Evolutionary conservation across 768 basidiomycete species (phyloP).

Genomic region (Phaffia australis): DNA sequence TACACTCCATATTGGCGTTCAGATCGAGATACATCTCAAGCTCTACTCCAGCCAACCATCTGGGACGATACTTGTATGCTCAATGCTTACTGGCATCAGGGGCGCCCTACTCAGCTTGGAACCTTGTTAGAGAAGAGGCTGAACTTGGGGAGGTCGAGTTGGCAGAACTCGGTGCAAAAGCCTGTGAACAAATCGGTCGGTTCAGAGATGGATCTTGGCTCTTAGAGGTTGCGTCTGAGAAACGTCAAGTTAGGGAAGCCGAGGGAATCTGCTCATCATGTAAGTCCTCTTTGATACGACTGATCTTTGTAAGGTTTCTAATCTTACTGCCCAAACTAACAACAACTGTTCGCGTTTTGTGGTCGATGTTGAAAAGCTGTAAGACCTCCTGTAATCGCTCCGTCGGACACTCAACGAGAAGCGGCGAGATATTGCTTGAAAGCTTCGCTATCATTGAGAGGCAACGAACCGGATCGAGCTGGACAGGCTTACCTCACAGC

Average conservation of each 20-base stretch:
- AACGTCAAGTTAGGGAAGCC: slow-evolving; percentile 2
- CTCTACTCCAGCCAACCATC: slow-evolving; percentile 55
- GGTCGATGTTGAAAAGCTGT: not conserved
- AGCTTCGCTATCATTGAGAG: slow-evolving; percentile 64
- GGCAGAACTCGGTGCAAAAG: slow-evolving; percentile 65
- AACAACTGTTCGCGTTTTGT: not conserved
- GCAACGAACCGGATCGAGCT: slow-evolving; percentile 67
- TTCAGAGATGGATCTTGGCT: slow-evolving; percentile 53
- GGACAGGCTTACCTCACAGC: slow-evolving; percentile 58
- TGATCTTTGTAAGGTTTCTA: not conserved
- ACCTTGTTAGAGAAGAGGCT: slow-evolving; percentile 44
- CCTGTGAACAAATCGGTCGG: slow-evolving; percentile 59
- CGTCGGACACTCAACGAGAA: slow-evolving; percentile 51
- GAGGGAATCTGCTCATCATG: slow-evolving; percentile 3
- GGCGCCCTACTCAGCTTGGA: slow-evolving; percentile 63
- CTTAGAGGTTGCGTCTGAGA: slow-evolving; percentile 21
- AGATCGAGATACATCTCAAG: too few species aligned
- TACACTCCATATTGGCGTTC: slow-evolving; percentile 19
- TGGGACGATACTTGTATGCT: slow-evolving; percentile 75
- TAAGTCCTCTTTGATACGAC: slow-evolving; percentile 31
- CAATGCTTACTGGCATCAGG: slow-evolving; percentile 58
- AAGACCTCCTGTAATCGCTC: slow-evolving; percentile 21
- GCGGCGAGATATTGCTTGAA: slow-evolving; percentile 65
- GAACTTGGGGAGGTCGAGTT: slow-evolving; percentile 9
- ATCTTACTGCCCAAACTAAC: slow-evolving; percentile 3